Conservation (phyloP, 495 filamentous ascomycete species). For the Talaromyces proteolyticus region DNA sequence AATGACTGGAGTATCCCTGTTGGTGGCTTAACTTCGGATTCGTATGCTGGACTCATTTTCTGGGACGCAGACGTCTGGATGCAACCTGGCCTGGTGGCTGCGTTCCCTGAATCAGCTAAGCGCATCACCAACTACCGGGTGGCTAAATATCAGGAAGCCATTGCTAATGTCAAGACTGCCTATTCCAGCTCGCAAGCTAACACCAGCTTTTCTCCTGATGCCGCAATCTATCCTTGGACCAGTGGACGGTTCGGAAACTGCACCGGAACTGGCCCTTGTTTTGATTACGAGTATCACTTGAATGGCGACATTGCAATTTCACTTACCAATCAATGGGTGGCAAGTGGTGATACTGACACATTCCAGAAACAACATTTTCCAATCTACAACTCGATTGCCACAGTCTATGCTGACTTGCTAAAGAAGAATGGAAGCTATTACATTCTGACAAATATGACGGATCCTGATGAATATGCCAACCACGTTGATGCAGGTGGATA, state of each 20-base stretch:
- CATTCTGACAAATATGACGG: constrained; percentile 65
- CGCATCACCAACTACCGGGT: constrained; percentile 55
- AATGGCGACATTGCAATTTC: constrained; percentile 71
- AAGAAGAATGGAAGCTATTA: constrained; percentile 47
- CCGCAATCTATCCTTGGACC: constrained; percentile 59
- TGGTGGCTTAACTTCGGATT: constrained; percentile 55
- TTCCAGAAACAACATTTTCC: constrained; percentile 51
- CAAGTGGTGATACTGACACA: constrained; percentile 49
- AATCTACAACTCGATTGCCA: constrained; percentile 52
- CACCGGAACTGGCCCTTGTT: constrained; percentile 60
- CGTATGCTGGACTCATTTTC: constrained; percentile 57
- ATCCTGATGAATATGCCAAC: constrained; percentile 76
- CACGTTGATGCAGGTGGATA: constrained; percentile 64
- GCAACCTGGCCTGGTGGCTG: constrained; percentile 56
- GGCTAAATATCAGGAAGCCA: constrained; percentile 45
- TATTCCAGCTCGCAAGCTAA: constrained; percentile 45
- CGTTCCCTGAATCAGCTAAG: constrained; percentile 50
- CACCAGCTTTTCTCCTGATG: constrained; percentile 41
- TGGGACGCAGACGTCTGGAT: constrained; percentile 68
- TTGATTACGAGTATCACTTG: constrained; percentile 52
- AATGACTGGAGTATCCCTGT: constrained; percentile 55
- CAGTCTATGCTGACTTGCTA: constrained; percentile 50
- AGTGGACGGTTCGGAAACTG: constrained; percentile 61
- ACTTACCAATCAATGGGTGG: constrained; percentile 54
- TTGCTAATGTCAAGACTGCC: constrained; percentile 40